Percentiles rank a stretch among this genome's conserved stretches.
Evolutionary conservation across 192 early-diverging fungal species (phyloP).

Genomic region (Backusella circina): DNA sequence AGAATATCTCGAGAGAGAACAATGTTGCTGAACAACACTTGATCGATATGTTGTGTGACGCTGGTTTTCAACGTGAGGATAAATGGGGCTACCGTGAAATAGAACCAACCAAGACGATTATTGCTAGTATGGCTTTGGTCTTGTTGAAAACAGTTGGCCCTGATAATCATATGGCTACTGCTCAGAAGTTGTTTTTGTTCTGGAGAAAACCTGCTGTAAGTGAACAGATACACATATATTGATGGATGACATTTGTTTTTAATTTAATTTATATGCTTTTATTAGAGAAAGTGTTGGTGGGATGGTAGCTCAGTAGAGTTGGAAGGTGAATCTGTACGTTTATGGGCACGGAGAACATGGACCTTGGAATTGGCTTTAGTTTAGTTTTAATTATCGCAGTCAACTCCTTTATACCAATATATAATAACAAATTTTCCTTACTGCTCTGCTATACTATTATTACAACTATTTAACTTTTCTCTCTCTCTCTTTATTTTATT

Average conservation of each 20-base stretch:
- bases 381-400: conserved; percentile 23
- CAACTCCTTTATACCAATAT: neutral
- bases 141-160: conserved; percentile 67
- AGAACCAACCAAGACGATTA: conserved; percentile 62
- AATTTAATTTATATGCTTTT: neutral
- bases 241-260: no score
- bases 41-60: conserved; percentile 80
- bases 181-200: conserved; percentile 76
- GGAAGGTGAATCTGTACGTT: conserved; percentile 45
- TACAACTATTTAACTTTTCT: neutral
- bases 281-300: conserved; percentile 81
- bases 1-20: conserved; percentile 65
- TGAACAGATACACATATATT: no score
- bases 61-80: conserved; percentile 67
- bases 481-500: neutral
- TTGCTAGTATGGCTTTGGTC: conserved; percentile 67
- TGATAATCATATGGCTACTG: conserved; percentile 66
- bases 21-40: conserved; percentile 72
- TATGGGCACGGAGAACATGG: conserved; percentile 81
- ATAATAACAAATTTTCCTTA: neutral
- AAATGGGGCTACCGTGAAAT: conserved; percentile 73
- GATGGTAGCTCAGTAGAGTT: conserved; percentile 69
- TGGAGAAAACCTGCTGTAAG: conserved; percentile 78
- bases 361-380: conserved; percentile 72
- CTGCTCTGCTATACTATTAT: neutral